Evolutionary conservation across 2,329 filamentous ascomycete species (phyloP).

Genomic region (Lasiodiplodia hormozganensis): DNA sequence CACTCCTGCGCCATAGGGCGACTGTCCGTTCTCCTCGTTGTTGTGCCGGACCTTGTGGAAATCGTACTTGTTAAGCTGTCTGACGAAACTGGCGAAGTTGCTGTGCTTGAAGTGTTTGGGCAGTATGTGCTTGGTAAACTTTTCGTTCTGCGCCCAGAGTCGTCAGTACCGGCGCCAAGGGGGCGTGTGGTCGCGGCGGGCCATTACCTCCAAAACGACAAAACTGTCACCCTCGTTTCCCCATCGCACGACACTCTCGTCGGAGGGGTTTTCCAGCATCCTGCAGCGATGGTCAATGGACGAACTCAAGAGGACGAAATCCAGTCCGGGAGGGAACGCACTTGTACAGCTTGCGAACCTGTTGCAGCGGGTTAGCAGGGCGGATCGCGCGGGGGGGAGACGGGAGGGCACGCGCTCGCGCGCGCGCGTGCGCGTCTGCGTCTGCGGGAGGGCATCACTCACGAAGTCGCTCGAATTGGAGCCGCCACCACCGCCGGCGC

Average conservation of each 20-base stretch:
- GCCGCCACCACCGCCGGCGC: slow-evolving; percentile 50
- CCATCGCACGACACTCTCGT: slow-evolving; percentile 93
- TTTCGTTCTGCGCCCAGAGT: slow-evolving; percentile 75
- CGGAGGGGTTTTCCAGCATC: slow-evolving; percentile 95
- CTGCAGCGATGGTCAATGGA: slow-evolving; percentile 57
- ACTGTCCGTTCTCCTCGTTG: slow-evolving; percentile 83
- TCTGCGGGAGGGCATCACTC: slow-evolving; percentile 53
- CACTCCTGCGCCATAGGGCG: slow-evolving; percentile 82
- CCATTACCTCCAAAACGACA: slow-evolving; percentile 87
- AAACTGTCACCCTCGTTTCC: slow-evolving; percentile 94
- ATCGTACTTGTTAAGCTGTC: slow-evolving; percentile 95
- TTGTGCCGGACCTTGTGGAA: slow-evolving; percentile 97
- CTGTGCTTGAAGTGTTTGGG: slow-evolving; percentile 99
- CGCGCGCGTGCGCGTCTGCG: neutral
- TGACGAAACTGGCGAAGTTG: slow-evolving; percentile 96
- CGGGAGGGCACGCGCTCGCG: neutral
- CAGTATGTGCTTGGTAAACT: slow-evolving; percentile 95
- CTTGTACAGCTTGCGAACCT: slow-evolving; percentile 99
- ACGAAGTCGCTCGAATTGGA: slow-evolving; percentile 95
- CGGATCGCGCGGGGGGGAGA: neutral
- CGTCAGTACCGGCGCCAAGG: slow-evolving; percentile 7
- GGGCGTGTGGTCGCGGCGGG: slow-evolving; percentile 7
- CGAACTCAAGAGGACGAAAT: slow-evolving; percentile 32
- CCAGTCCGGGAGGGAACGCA: slow-evolving; percentile 57
- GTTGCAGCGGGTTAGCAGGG: slow-evolving; percentile 36